Evolutionary conservation across 1,284 basidiomycete genomes (phyloP).

Genomic region (Pascua guehoae): DNA sequence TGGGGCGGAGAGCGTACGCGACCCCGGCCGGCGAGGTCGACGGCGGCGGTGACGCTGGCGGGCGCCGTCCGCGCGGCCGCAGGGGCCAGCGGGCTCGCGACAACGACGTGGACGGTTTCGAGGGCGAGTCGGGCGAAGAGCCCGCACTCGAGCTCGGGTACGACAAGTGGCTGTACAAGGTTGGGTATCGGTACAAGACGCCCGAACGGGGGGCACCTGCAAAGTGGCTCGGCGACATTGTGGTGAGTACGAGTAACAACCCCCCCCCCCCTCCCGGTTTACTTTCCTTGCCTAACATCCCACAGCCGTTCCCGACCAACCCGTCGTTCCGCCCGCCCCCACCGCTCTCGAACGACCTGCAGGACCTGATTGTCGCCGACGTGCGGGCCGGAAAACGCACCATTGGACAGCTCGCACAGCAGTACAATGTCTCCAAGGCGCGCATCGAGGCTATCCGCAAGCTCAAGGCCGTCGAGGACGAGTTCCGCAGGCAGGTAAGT

Average conservation of each 20-base stretch:
- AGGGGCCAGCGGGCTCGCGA: neutral
- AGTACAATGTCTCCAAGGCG: slow-evolving; percentile 43
- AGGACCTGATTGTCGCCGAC: slow-evolving; percentile 33
- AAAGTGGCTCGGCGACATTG: slow-evolving; percentile 41
- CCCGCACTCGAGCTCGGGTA: neutral
- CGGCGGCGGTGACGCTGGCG: neutral
- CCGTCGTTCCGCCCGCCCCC: slow-evolving; percentile 47
- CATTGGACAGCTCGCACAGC: slow-evolving; percentile 33
- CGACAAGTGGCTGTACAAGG: slow-evolving; percentile 1
- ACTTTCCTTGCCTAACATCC: slow-evolving; percentile 9
- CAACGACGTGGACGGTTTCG: neutral
- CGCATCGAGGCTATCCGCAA: slow-evolving; percentile 44
- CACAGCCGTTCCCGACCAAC: slow-evolving; percentile 45
- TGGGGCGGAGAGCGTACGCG: neutral
- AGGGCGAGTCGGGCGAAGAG: neutral
- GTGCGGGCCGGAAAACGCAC: slow-evolving; percentile 22
- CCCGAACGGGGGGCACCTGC: slow-evolving; percentile 31
- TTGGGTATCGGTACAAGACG: slow-evolving; percentile 16
- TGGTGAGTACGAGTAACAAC: slow-evolving; percentile 31
- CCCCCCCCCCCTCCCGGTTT: neutral
- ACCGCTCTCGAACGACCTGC: slow-evolving; percentile 41
- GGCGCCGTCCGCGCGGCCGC: neutral
- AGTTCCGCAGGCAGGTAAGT: slow-evolving; percentile 45
- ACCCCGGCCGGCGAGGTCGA: neutral
- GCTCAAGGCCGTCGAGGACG: slow-evolving; percentile 45